Base-by-base conservation (phyloP, 164 flowering plant genomes). In the Vitis riparia region DNA sequence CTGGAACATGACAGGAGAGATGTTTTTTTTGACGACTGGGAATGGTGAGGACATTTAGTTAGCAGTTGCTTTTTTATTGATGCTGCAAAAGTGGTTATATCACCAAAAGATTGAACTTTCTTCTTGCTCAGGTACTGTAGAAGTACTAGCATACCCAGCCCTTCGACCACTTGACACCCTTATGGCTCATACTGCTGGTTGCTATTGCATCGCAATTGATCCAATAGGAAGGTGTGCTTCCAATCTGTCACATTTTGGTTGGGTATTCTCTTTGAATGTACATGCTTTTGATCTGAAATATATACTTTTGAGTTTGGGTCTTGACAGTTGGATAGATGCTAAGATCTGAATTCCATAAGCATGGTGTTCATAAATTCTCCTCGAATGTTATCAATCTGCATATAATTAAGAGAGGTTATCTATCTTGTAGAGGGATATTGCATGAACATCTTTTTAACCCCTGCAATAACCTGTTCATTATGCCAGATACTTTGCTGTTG, bases 161-260 rank as follows among this genome's bases (percentile, higher is more conserved):
- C 97, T 95, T 60, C 71, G 53, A 70, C 81, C 85, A 13, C 85
- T 90, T 76, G 92, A 91, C 71, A 95, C 99, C 58, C 88, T 95
- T 59, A 82, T 80, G 85, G 99, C 99, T 71, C 99, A 93, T 75
- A 93, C 98, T 66, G 99, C 99, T 67, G 98, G 99, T 73, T 95
- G 99, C 78, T 95, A 95, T 69, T 91, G 99, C 84, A 95, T 95
- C 77, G 98, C 98, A 27, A 95, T 90, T 75, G 98, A 93, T 64
- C 99, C 99, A 11, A 61, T 77, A 9, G 99, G 98, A 88, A 93
- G 96, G 99, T 95, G 48, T 68, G 76, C 19, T 58, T 59, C 32
- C 16, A 58, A 62, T 65, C 59, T 62, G 30, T 11, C 19, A 51
- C 67, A 8, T 17, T 57, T n/a, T 8, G 51, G 48, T 50, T 17